Base-by-base conservation (phyloP, 2,329 filamentous ascomycete genomes). In the Aspergillus sp. region DNA sequence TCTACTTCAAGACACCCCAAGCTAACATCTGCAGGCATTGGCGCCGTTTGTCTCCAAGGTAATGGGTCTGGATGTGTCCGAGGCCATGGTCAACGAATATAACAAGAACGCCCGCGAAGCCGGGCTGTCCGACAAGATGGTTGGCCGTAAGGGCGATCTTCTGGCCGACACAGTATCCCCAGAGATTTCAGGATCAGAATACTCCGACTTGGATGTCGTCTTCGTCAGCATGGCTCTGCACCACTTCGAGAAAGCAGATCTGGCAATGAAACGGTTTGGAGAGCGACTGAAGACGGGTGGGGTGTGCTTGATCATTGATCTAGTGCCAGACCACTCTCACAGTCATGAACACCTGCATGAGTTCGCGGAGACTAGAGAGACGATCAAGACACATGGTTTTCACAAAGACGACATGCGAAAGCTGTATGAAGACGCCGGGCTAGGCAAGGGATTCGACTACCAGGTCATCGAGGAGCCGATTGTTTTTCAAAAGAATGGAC, bases 11-110 rank as follows among this genome's bases (percentile, higher is more conserved):
- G 6, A 43, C 25, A 17, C 5, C 20, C 3, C 10, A 34, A n/a
- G 23, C 49, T 59, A 36, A 58, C 36, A 10, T n/a, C 25, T 36
- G 20, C 34, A 62, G 81, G 77, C 82, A 13, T 76, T 88, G 13
- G 81, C 79, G 1, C 82, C 85, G 2, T 85, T 82, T 60, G 79
- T 84, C 2, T 84, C 82, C 1, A 78, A 85, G 58, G 82, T 83
- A 45, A 72, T 86, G 14, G 88, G 87, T 40, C 78, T 92, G 42
- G 88, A 92, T 64, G 72, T 91, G 51, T 87, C 87, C 0, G 79
- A 85, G 56, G 83, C 83, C 55, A 91, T 91, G 88, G 80, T 89
- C 4, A 73, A 75, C 0, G 75, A 78, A 5, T 92, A 87, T 74
- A 91, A 91, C 65, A 70, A 73, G 10, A 77, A 80, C 21, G 85